A percentile compares a stretch with the other conserved stretches of the same genome.
Evolutionary conservation across 225 moss, liverwort and hornwort genomes (phyloP).

Genomic region (Thuidium tamariscinum): DNA sequence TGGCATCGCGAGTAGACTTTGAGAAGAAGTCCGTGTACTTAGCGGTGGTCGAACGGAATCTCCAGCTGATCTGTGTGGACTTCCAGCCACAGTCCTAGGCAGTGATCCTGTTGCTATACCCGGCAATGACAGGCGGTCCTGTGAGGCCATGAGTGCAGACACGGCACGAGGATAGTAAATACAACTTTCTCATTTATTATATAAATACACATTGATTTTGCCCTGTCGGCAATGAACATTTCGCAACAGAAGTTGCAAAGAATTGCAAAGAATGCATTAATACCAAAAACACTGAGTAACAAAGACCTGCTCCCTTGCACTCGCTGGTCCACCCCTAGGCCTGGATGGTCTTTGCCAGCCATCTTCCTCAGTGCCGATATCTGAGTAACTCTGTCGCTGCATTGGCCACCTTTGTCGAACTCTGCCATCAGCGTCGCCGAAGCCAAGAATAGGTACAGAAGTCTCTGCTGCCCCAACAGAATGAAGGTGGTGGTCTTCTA

Average conservation of each 20-base stretch:
- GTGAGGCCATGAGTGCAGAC: slow-evolving; percentile 4
- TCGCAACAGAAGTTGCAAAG: background rate
- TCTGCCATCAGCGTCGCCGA: slow-evolving; percentile 23
- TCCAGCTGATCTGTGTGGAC: slow-evolving; percentile 7
- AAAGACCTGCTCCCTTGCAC: slow-evolving; percentile 30
- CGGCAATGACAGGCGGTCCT: slow-evolving; percentile 27
- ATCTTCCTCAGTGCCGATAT: slow-evolving; percentile 21
- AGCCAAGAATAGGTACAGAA: slow-evolving; percentile 23
- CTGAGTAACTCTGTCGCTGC: slow-evolving; percentile 12
- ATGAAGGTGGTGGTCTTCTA: slow-evolving; percentile 18
- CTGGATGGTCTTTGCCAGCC: slow-evolving; percentile 18
- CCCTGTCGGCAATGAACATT: background rate
- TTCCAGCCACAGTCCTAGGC: slow-evolving; percentile 7
- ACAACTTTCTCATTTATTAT: background rate
- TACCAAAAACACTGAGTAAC: background rate
- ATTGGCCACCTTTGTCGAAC: slow-evolving; percentile 26
- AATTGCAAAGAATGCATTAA: background rate
- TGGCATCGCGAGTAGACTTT: slow-evolving; percentile 4
- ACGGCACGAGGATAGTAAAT: background rate
- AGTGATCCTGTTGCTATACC: slow-evolving; percentile 16
- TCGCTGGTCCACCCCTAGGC: slow-evolving; percentile 11
- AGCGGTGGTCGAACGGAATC: slow-evolving; percentile 10
- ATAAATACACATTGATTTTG: background rate
- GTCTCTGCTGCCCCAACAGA: slow-evolving; percentile 20
- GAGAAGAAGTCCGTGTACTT: slow-evolving; percentile 21